Base-by-base conservation (phyloP, 768 basidiomycete species). In the Gymnopilus junonius region DNA sequence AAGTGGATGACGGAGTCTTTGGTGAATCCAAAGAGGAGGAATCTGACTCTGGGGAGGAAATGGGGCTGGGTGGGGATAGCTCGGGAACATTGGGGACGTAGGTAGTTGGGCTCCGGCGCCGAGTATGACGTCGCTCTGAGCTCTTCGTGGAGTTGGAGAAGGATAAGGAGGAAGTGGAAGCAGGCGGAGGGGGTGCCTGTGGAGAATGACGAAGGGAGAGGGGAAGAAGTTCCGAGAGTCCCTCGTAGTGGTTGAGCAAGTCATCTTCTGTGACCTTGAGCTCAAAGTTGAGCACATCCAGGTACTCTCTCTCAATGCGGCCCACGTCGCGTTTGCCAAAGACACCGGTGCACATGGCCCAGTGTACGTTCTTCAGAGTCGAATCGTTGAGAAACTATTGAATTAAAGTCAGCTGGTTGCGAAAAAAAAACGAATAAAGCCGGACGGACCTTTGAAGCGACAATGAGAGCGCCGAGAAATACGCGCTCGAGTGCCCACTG, bases 401-500 rank as follows among this genome's bases (percentile, higher is more conserved):
- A 62, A 69, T 43, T 54, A 25, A 68, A 65, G 45, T 63, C 21
- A 53, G 29, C 42, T 43, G 46, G 48, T 42, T 48, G 56, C 61
- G 37, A 43, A 39, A 60, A 40, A 23, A 31, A 45, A 48, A 23
- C 60, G 17, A 20, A 61, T 57, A 42, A 57, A 67, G 64, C 63
- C 40, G 60, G 56, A 76, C 72, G 66, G 73, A 91, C 90, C 83
- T 95, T 96, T 77, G 90, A 90, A 7, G 94, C 94, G 50, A 86
- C 81, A 75, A 96, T 95, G 66, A 95, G 76, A n/a, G 93, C 88
- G 55, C 94, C 94, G 43, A 96, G 85, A 77, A 96, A 95, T 31
- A 96, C 94, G 42, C 94, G 88, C 76, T 95, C 93, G 53, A 92
- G 82, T 14, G 94, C 94, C 91, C 91, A 93, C 70, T 92, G 87